Evolutionary conservation across 1,284 basidiomycete species (phyloP).

Genomic region (Leccinum subrobustum): DNA sequence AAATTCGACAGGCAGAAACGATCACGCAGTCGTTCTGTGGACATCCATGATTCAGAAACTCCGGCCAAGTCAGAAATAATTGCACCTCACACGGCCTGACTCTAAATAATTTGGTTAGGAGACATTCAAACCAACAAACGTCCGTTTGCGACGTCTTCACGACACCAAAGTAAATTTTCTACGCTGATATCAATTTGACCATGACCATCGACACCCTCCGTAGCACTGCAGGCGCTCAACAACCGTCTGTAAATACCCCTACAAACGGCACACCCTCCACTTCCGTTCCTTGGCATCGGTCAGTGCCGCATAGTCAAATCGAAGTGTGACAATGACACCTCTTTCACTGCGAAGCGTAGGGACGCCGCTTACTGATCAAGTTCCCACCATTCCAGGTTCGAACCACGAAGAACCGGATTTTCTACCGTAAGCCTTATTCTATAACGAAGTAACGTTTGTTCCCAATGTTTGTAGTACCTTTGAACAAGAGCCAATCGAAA

Average conservation of each 20-base stretch:
- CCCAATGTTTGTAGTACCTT: slow-evolving; percentile 18
- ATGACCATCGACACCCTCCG: neutral
- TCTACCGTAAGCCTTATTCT: slow-evolving; percentile 20
- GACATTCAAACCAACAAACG: neutral
- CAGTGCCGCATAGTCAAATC: slow-evolving; percentile 1
- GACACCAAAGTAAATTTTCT: slow-evolving; percentile 11
- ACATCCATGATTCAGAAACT: slow-evolving; percentile 1
- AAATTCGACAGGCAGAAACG: slow-evolving; percentile 22
- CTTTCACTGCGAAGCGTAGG: slow-evolving; percentile 8
- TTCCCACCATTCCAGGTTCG: neutral
- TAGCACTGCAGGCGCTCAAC: slow-evolving; percentile 5
- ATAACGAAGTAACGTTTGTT: neutral
- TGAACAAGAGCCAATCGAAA: slow-evolving; percentile 12
- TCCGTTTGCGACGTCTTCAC: slow-evolving; percentile 5
- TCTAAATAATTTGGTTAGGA: slow-evolving; percentile 13
- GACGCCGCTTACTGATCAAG: neutral
- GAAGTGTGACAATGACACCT: slow-evolving; percentile 1
- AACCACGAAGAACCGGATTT: slow-evolving; percentile 14
- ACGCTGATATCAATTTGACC: neutral
- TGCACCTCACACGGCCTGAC: neutral
- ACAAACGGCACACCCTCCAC: neutral
- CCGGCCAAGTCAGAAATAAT: slow-evolving; percentile 23
- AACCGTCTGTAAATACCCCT: neutral
- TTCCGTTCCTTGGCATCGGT: slow-evolving; percentile 8
- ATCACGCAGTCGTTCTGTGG: slow-evolving; percentile 17